Percentiles rank a stretch among this genome's conserved stretches.
Conservation (phyloP, 352 stramenopile species). For the Pythium pyrilobum region DNA sequence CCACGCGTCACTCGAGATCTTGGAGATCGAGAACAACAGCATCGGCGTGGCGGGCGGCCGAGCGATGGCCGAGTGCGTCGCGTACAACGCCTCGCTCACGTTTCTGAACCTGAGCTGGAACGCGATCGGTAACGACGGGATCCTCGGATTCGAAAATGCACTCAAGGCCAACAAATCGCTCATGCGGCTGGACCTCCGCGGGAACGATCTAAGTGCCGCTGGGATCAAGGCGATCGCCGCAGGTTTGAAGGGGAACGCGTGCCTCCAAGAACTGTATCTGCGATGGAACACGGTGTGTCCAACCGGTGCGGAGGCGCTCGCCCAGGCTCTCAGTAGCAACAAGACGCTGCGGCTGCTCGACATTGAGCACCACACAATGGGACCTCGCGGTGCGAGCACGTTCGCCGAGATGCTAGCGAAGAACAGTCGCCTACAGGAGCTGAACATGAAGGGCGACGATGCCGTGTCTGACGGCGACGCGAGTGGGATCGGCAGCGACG, state of each 20-base stretch:
- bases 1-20: conserved; percentile 46
- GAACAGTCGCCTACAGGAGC: conserved; percentile 44
- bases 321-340: conserved; percentile 44
- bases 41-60: conserved; percentile 40
- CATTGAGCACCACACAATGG: conserved; percentile 76
- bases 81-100: conserved; percentile 50
- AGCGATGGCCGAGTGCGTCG: conserved; percentile 54
- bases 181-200: conserved; percentile 56
- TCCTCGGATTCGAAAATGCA: conserved; percentile 33
- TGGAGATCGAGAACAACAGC: conserved; percentile 71
- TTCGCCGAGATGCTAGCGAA: conserved; percentile 57
- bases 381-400: conserved; percentile 33
- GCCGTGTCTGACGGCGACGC: conserved; percentile 39
- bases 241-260: conserved; percentile 46
- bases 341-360: conserved; percentile 57
- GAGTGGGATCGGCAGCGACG: conserved; percentile 40
- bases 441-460: conserved; percentile 70
- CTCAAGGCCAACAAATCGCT: conserved; percentile 44
- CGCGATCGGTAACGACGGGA: conserved; percentile 54
- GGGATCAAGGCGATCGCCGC: conserved; percentile 50
- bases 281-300: conserved; percentile 67
- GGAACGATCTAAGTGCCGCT: conserved; percentile 47
- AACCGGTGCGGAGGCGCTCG: conserved; percentile 48
- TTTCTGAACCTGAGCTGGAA: conserved; percentile 80
- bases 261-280: conserved; percentile 59